phyloP scores from a whole-genome alignment of 1,139 yeast genomes.

The Hemisphaericaspora subhashii region DNA sequence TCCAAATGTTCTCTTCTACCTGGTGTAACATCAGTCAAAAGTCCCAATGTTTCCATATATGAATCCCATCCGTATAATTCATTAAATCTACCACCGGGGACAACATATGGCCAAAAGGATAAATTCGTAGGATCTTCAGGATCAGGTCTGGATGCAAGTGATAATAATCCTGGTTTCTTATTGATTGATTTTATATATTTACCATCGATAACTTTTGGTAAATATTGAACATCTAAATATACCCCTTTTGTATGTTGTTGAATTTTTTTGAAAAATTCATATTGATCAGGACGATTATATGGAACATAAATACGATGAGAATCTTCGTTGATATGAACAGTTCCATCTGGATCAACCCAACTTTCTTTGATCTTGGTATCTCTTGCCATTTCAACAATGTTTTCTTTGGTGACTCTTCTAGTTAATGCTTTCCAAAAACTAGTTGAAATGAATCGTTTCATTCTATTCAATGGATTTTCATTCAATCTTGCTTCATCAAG shows the following conservation, averaged over 20 bases:
- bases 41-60: conserved; percentile 86
- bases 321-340: conserved; percentile 29
- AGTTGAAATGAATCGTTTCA: conserved; percentile 70
- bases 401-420: conserved; percentile 62
- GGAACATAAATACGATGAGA: conserved; percentile 82
- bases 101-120: conserved; percentile 81
- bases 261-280: conserved; percentile 60
- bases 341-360: conserved; percentile 40
- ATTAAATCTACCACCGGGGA: conserved; percentile 96
- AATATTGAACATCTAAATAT: conserved; percentile 70
- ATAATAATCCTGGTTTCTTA: conserved; percentile 81
- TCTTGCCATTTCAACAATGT: conserved; percentile 68
- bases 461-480: conserved; percentile 84
- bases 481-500: conserved; percentile 81
- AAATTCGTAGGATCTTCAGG: conserved; percentile 51
- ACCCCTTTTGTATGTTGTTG: conserved; percentile 57
- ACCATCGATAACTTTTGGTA: conserved; percentile 62
- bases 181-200: conserved; percentile 76
- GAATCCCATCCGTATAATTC: conserved; percentile 99
- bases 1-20: conserved; percentile 43
- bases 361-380: conserved; percentile 77
- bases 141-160: conserved; percentile 66
- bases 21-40: conserved; percentile 60
- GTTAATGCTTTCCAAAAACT: conserved; percentile 84
- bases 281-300: conserved; percentile 66